Conservation (phyloP, 768 basidiomycete genomes). For the Boletus rex-veris region DNA sequence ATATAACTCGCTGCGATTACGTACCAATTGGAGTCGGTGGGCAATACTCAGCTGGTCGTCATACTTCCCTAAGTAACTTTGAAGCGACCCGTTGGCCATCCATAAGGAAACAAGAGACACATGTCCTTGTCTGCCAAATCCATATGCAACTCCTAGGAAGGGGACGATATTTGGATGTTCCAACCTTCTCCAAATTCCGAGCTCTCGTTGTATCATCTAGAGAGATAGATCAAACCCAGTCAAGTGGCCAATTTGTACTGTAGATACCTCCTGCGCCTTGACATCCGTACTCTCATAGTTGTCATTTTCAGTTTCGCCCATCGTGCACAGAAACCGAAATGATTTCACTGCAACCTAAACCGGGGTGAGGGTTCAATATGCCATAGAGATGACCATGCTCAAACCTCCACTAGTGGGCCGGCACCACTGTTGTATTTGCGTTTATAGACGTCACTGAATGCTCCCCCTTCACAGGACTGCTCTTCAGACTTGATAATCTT, state of each 20-base stretch:
- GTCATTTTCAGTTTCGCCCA: too few species aligned
- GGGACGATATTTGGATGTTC: background rate
- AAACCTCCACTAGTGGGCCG: background rate
- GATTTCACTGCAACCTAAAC: slow-evolving; percentile 1
- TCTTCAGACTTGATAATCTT: background rate
- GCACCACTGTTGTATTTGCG: background rate
- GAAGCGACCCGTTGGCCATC: slow-evolving; percentile 3
- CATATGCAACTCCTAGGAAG: slow-evolving; percentile 13
- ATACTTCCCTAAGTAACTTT: background rate
- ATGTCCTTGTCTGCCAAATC: slow-evolving; percentile 19
- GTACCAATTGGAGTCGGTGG: slow-evolving; percentile 7
- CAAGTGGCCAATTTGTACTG: too few species aligned
- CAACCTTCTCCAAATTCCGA: background rate
- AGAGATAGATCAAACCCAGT: background rate
- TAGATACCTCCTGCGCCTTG: too few species aligned
- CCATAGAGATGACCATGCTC: too few species aligned
- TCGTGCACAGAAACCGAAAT: background rate
- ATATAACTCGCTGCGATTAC: background rate
- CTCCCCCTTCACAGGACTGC: background rate
- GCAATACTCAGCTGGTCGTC: background rate
- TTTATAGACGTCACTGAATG: background rate
- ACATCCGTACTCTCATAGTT: too few species aligned
- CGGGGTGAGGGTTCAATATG: background rate
- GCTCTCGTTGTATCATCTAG: slow-evolving; percentile 5
- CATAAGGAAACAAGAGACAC: slow-evolving; percentile 1